Percentiles rank a stretch among this genome's conserved stretches.
These are phyloP conservation scores for Aspergillus sclerotioniger DNA, from an alignment of 495 filamentous ascomycete species.

Conservation along the genomic window DNA sequence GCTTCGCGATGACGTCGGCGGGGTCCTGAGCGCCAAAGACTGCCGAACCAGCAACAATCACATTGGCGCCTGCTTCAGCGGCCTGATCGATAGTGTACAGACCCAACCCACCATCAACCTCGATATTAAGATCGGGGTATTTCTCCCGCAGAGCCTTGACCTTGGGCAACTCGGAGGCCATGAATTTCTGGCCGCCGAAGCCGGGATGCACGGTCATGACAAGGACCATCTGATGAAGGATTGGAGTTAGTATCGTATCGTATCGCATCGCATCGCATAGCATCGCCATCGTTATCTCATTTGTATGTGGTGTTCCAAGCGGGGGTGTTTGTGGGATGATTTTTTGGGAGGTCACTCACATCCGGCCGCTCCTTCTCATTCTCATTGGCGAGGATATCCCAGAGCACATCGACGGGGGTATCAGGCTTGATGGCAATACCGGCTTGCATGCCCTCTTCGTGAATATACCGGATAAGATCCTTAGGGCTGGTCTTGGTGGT, in stretches of 20 bases:
- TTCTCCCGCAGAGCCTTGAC: constrained; percentile 75
- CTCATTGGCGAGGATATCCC: constrained; percentile 74
- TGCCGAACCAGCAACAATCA: constrained; percentile 96
- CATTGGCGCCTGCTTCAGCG: constrained; percentile 93
- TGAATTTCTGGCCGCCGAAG: constrained; percentile 98
- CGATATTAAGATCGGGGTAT: constrained; percentile 92
- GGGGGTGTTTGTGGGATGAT: too few relatives aligned
- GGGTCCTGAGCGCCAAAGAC: constrained; percentile 93
- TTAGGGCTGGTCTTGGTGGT: constrained; percentile 70
- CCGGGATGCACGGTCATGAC: constrained; percentile 98
- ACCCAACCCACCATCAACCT: constrained; percentile 91
- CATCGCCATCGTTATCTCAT: too few relatives aligned
- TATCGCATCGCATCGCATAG: background rate
- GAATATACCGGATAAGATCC: constrained; percentile 86
- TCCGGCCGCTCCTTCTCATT: constrained; percentile 79
- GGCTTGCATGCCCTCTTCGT: constrained; percentile 82
- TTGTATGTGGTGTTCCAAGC: background rate
- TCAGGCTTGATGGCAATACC: constrained; percentile 95
- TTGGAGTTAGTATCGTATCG: constrained; percentile 11
- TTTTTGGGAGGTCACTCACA: constrained; percentile 61
- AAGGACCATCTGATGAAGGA: constrained; percentile 76
- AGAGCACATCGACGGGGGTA: constrained; percentile 85
- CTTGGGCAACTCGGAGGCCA: constrained; percentile 92
- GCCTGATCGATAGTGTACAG: constrained; percentile 89
- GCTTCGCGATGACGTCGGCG: constrained; percentile 72